Conservation (phyloP, 352 stramenopile genomes). For the Peronosclerospora sorghi region DNA sequence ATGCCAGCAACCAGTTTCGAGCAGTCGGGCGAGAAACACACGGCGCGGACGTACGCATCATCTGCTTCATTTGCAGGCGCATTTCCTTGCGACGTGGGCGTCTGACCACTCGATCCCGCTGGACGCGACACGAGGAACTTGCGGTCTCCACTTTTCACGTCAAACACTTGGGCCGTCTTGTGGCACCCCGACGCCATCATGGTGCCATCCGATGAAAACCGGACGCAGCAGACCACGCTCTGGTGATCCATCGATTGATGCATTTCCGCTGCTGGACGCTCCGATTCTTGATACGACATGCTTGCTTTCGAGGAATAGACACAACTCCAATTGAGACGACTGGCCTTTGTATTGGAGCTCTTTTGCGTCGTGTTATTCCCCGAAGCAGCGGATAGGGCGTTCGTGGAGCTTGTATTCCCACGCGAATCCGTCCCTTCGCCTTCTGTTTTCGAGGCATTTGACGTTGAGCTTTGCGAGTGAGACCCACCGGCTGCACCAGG, state of each 20-base stretch:
- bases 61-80: slow-evolving; percentile 53
- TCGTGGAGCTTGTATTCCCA: slow-evolving; percentile 7
- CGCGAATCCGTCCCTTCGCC: slow-evolving; percentile 15
- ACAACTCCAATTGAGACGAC: slow-evolving; percentile 78
- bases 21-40: slow-evolving; percentile 79
- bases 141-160: slow-evolving; percentile 73
- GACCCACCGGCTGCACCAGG: slow-evolving; percentile 21
- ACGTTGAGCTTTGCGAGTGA: slow-evolving; percentile 21
- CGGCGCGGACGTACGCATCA: slow-evolving; percentile 71
- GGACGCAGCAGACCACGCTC: slow-evolving; percentile 80
- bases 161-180: slow-evolving; percentile 81
- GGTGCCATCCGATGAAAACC: slow-evolving; percentile 71
- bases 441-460: slow-evolving; percentile 26
- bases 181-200: slow-evolving; percentile 83
- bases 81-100: slow-evolving; percentile 29
- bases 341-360: slow-evolving; percentile 68
- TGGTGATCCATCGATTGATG: slow-evolving; percentile 85
- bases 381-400: slow-evolving; percentile 19
- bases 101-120: slow-evolving; percentile 31
- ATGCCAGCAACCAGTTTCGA: slow-evolving; percentile 81
- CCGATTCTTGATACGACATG: slow-evolving; percentile 61
- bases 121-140: slow-evolving; percentile 73
- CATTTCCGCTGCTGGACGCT: slow-evolving; percentile 75
- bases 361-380: slow-evolving; percentile 57
- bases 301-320: slow-evolving; percentile 67